Base-by-base conservation (phyloP, 345 rosid species). In the Anastatica hierochuntica region DNA sequence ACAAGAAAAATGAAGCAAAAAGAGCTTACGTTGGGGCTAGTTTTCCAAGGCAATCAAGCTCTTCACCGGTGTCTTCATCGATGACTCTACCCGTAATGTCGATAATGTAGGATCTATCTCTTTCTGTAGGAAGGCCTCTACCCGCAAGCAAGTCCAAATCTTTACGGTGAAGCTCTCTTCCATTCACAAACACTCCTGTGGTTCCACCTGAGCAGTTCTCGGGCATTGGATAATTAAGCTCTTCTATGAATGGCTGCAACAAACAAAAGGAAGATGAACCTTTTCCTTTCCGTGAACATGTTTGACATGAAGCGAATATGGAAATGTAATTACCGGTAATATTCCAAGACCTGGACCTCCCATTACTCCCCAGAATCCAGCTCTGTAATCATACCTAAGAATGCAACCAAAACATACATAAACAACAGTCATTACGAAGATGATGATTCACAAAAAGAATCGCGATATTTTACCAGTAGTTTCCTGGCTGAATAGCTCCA, bases 1-100 rank as follows among this genome's bases (percentile, higher is more conserved):
- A 20, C 1, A 18, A n/a, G 15, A 34, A 7, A 35, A 23, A 18
- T 2, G 33, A 33, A 20, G 14, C 20, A 23, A 15, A 8, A 21
- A 23, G 14, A n/a, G 60, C 92, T 79, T 67, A 90, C 98, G 96
- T 90, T 0, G 96, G 98, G 39, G 96, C 98, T 10, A 90, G 95
- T 72, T 75, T 87, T 14, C 95, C 96, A 2, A 90, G 95, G 68
- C 94, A 60, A 44, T 84, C 96, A 1, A 84, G 87, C 70, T 90
- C 95, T 78, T 88, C 84, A 19, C 94, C 82, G 8, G 92, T 79
- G 53, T 90, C 98, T 70, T 84, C 98, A 36, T 84, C 96, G 11
- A 82, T 52, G 30, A 90, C 85, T 69, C 78, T 81, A 59, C 98
- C 98, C 0, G 95, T 73, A 2, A 88, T 80, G 58, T 88, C 94